These are phyloP conservation scores for Xylariales sp. DNA, from an alignment of 2,329 filamentous ascomycete genomes.

Conservation along the genomic window DNA sequence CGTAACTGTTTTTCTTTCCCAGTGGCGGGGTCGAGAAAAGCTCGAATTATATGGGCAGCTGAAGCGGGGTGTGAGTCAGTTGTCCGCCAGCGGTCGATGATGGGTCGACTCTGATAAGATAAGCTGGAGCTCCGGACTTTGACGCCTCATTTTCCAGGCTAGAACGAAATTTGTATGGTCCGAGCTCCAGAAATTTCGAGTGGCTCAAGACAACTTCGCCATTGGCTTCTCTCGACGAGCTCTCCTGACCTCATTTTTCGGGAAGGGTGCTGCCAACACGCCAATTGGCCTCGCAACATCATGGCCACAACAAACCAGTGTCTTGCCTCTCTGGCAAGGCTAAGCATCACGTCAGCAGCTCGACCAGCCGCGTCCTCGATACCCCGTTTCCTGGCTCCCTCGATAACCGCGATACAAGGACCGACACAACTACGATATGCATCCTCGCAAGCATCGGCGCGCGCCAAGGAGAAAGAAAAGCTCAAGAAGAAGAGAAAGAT, in stretches of 20 bases:
- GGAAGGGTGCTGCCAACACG: too few species aligned
- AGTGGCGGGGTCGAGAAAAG: too few species aligned
- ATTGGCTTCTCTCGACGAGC: too few species aligned
- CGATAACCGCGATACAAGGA: too few species aligned
- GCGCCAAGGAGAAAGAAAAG: conserved; percentile 45
- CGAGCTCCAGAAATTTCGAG: conserved; percentile 19
- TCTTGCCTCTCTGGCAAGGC: conserved; percentile 49
- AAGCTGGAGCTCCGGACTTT: conserved; percentile 8
- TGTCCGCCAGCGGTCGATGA: conserved; percentile 6
- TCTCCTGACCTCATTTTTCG: background rate
- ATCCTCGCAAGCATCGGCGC: conserved; percentile 27
- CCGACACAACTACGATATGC: conserved; percentile 43
- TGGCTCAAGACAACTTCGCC: too few species aligned
- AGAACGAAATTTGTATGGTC: conserved; percentile 21
- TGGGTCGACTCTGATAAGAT: too few species aligned
- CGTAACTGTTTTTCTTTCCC: too few species aligned
- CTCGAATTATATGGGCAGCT: conserved; percentile 5
- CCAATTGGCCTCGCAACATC: conserved; percentile 7
- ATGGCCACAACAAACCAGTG: conserved; percentile 52
- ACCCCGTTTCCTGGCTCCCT: conserved; percentile 46
- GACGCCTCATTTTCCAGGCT: background rate
- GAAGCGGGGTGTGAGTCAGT: conserved; percentile 5
- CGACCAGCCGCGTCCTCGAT: conserved; percentile 37
- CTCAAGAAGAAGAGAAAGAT: conserved; percentile 55
- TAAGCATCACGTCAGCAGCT: conserved; percentile 36